Conservation (phyloP, 164 flowering plant species). For the Chimonanthus praecox region DNA sequence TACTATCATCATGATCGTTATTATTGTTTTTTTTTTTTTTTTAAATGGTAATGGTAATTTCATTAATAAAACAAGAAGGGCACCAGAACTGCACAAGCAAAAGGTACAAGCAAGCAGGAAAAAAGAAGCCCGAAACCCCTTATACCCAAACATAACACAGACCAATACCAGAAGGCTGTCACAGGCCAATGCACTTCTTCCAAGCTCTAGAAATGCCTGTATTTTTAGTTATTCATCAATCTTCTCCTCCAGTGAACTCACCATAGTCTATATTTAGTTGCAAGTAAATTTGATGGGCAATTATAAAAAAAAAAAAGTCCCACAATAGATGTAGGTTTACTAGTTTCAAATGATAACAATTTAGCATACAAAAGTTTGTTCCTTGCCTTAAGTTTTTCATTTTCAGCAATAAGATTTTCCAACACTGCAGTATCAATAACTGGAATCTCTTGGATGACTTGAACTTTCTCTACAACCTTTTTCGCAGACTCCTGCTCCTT, state of each 20-base stretch:
- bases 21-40: too few species aligned
- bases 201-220: constrained; percentile 28
- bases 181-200: too few species aligned
- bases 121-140: too few species aligned
- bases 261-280: constrained; percentile 22
- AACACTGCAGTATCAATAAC: constrained; percentile 55
- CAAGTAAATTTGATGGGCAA: background rate
- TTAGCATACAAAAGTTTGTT: background rate
- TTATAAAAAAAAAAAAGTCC: background rate
- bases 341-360: background rate
- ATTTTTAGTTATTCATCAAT: constrained; percentile 82
- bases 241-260: constrained; percentile 66
- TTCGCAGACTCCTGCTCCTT: constrained; percentile 71
- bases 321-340: background rate
- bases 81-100: too few species aligned
- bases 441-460: constrained; percentile 64
- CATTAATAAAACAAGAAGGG: too few species aligned
- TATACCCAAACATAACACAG: too few species aligned
- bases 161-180: too few species aligned
- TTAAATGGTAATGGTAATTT: too few species aligned
- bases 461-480: constrained; percentile 34
- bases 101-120: too few species aligned
- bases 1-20: too few species aligned
- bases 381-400: constrained; percentile 76
- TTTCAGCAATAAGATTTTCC: constrained; percentile 67